These are phyloP conservation scores for Anisodus tanguticus DNA, from an alignment of 257 asterid species.

Conservation along the genomic window DNA sequence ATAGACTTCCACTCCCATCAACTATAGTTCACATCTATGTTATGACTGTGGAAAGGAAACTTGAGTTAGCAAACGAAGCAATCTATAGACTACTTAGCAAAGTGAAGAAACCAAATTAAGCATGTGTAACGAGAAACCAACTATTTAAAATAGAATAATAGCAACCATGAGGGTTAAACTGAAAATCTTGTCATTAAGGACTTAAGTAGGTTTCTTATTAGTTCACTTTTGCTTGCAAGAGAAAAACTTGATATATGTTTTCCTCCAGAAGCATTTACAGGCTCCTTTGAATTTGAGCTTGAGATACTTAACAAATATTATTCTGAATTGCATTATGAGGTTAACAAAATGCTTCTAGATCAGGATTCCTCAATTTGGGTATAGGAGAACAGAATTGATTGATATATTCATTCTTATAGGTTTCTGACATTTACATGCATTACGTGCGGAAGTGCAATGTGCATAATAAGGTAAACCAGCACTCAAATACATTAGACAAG, in stretches of 20 bases:
- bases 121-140: background rate
- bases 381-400: background rate
- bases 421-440: background rate
- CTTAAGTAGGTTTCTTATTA: constrained; percentile 7
- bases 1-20: background rate
- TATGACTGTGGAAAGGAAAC: background rate
- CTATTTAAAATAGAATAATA: background rate
- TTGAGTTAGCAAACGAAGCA: background rate
- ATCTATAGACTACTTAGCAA: background rate
- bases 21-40: background rate
- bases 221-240: background rate
- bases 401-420: background rate
- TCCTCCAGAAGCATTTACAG: background rate
- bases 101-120: background rate
- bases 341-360: constrained; percentile 7
- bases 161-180: background rate
- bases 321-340: constrained; percentile 10
- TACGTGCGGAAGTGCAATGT: background rate
- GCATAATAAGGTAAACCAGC: background rate
- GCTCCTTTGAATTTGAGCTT: constrained; percentile 4
- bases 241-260: background rate
- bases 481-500: background rate
- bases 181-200: background rate
- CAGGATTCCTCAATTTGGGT: background rate
- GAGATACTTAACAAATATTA: background rate